Base-by-base conservation (phyloP, 2,329 filamentous ascomycete species). In the Apiospora koreana region DNA sequence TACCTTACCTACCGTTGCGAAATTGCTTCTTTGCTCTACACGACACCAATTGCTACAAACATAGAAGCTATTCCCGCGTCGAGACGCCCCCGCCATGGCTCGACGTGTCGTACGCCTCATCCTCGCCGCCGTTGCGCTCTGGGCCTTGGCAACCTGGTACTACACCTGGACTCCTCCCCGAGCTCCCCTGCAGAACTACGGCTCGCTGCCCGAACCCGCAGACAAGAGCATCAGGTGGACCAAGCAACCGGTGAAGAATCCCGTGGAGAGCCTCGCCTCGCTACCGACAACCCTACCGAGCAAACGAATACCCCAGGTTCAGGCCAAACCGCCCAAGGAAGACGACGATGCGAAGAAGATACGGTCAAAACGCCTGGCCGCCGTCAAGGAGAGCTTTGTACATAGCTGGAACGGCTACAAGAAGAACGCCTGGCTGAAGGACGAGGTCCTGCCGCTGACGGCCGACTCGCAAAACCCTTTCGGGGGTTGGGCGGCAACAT, bases 331-430 rank as follows among this genome's bases (percentile, higher is more conserved):
- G 68, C 90, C 92, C 75, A 81, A 85, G 1, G 84, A 87, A 62
- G 80, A 80, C 68, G 69, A 69, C 54, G 75, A 72, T 25, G 76
- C 76, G 23, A 80, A 76, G 72, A 77, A 48, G 31, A 42, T 68
- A 25, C 90, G 95, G 42, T 80, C 91, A 71, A 81, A 87, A 68
- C 91, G 93, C 70, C 87, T 92, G 71, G 84, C 85, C 10, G 84
- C 84, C 28, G 84, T 90, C 67, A 84, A 82, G 73, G 81, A 82
- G 66, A 85, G 83, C 73, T 89, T 89, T 73, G 72, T 81, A 62
- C 87, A 87, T 75, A 86, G 86, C 71, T 92, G 89, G 88, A 76
- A 79, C 10, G 87, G 86, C 18, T 93, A 93, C 79, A 89, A 86
- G 76, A 83, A 84, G 69, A 79, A 87, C 74, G 91, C 91, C 0